phyloP scores from a whole-genome alignment of 1,284 basidiomycete species.

The Blastosporella zonata region DNA sequence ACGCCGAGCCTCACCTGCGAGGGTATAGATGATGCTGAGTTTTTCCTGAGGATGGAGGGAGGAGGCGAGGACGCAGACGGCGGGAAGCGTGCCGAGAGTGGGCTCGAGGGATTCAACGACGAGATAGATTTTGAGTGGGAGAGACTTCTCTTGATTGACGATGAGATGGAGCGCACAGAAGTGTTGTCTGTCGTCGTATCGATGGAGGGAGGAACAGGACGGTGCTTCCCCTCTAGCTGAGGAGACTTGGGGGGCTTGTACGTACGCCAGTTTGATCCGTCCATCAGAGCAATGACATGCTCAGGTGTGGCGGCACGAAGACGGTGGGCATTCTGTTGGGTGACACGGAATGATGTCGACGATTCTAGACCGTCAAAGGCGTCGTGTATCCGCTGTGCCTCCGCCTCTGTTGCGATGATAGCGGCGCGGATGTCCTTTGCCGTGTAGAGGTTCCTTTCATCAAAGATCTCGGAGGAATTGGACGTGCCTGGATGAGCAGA shows the following conservation, averaged over 20 bases:
- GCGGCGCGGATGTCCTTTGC: conserved; percentile 57
- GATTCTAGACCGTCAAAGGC: conserved; percentile 70
- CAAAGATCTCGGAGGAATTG: conserved; percentile 35
- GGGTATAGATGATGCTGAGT: conserved; percentile 38
- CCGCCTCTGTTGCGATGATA: conserved; percentile 61
- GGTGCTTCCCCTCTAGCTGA: conserved; percentile 14
- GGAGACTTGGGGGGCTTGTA: conserved; percentile 23
- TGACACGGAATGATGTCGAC: conserved; percentile 48
- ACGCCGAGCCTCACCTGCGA: conserved; percentile 25
- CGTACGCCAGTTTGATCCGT: conserved; percentile 33
- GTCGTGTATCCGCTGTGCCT: conserved; percentile 59
- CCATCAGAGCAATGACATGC: conserved; percentile 27
- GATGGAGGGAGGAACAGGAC: conserved; percentile 6
- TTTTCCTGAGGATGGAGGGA: conserved; percentile 38
- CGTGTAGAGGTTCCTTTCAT: conserved; percentile 49
- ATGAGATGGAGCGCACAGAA: conserved; percentile 43
- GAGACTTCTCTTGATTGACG: conserved; percentile 38
- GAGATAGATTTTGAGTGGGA: conserved; percentile 35
- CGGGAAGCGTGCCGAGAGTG: conserved; percentile 25
- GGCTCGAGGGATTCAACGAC: conserved; percentile 21
- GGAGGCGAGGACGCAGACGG: conserved; percentile 16
- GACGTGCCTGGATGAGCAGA: conserved; percentile 20
- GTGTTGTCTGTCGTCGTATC: conserved; percentile 32
- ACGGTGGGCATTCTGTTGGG: conserved; percentile 34
- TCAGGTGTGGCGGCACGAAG: conserved; percentile 27